Evolutionary conservation across 129 eudicot genomes (phyloP), one percentile per base, ranked within the genome.

Genomic region (Saussurea involucrata): DNA sequence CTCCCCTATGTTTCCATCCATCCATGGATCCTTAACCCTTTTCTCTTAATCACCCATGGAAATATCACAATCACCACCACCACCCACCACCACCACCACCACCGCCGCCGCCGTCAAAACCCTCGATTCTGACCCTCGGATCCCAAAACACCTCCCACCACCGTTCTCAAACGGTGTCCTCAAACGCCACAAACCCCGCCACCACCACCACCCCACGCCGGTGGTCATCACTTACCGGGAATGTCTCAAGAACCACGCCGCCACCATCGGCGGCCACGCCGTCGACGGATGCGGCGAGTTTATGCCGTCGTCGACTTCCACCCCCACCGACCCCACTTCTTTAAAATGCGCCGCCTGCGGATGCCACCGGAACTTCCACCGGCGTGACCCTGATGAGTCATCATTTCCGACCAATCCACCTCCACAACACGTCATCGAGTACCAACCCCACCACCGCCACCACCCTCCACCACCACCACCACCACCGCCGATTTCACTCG

Each of bases 331-430:
- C 86, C 97, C 96, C 49, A 88, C 97, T 17, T 86, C 97, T 2
- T 78, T 95, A 9, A 89, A 80, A 79, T 95, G 99, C 75, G 99
- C 97, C 27, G 99, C 99, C 0, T 91, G 98, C 25, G 97, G 97
- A 4, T 95, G 98, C 81, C 97, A 95, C 87, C 98, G 98, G 20
- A 95, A 95, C 63, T 95, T 95, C 90, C 99, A 95, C 88, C 97
- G 99, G 83, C 98, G 98, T 21, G 97, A 90, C 11, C 92, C 96
- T 0, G 95, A 92, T 0, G 95, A 87, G 4, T 76, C 81, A 6
- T 76, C 81, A 0, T 78, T 72, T 44, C 86, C 77, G 27, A 34
- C 21, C 77, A 76, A 20, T 40, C 31, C 78, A 12, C 78, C 78
- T 4, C 33, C 65, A 24, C 89, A 63, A 55, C 85, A 64, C 78